Percentiles rank a stretch among this genome's conserved stretches.
These are phyloP conservation scores for Arxiozyma bovina DNA, from an alignment of 1,139 yeast species.

Conservation along the genomic window DNA sequence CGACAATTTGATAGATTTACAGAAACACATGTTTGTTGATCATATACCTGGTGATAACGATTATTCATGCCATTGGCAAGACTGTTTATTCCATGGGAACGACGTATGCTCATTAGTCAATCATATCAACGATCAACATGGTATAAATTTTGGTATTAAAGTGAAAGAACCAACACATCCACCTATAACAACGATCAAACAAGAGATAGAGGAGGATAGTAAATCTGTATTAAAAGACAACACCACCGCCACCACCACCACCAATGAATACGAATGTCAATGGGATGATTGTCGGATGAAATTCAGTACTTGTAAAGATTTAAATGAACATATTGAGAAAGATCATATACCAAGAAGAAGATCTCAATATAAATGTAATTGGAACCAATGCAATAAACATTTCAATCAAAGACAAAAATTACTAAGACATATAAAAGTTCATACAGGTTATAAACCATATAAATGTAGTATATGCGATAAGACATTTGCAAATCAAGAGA, in stretches of 20 bases:
- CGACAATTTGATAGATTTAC: conserved; percentile 39
- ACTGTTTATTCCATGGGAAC: conserved; percentile 49
- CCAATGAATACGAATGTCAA: conserved; percentile 12
- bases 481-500: conserved; percentile 50
- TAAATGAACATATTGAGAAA: conserved; percentile 61
- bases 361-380: conserved; percentile 57
- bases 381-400: conserved; percentile 71
- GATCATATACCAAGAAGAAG: conserved; percentile 70
- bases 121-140: conserved; percentile 53
- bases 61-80: conserved; percentile 58
- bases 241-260: too few relatives aligned
- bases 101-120: conserved; percentile 46
- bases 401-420: conserved; percentile 82
- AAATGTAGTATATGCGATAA: conserved; percentile 59
- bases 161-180: neutral
- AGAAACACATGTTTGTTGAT: conserved; percentile 48
- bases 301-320: conserved; percentile 47
- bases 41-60: conserved; percentile 38
- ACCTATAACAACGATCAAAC: neutral
- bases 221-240: too few relatives aligned
- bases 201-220: neutral
- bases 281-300: conserved; percentile 39
- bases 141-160: conserved; percentile 30
- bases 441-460: conserved; percentile 75
- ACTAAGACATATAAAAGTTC: conserved; percentile 77